These are phyloP conservation scores for Hyaloscypha bicolor DNA, from an alignment of 495 filamentous ascomycete species.

Conservation along the genomic window DNA sequence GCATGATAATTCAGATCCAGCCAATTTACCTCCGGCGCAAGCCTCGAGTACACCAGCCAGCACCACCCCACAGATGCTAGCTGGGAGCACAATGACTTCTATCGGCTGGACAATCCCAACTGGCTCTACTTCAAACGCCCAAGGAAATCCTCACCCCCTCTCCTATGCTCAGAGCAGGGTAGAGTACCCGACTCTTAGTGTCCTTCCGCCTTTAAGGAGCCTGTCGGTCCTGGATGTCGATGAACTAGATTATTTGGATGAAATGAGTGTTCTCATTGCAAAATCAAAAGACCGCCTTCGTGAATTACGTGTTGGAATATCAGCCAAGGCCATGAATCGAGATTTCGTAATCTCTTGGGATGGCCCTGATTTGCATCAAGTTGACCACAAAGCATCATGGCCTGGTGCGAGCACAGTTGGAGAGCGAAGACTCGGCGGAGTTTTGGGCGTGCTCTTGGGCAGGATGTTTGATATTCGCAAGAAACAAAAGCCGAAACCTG, in stretches of 20 bases:
- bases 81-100: conserved; percentile 44
- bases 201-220: conserved; percentile 78
- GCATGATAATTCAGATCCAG: conserved; percentile 69
- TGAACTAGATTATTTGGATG: conserved; percentile 83
- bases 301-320: conserved; percentile 82
- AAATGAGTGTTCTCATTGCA: conserved; percentile 81
- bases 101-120: conserved; percentile 44
- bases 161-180: conserved; percentile 52
- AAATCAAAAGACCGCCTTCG: conserved; percentile 66
- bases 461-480: conserved; percentile 64
- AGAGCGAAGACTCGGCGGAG: conserved; percentile 61
- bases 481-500: conserved; percentile 28
- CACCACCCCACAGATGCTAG: conserved; percentile 35
- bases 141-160: conserved; percentile 23
- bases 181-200: conserved; percentile 85
- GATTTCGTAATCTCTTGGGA: conserved; percentile 68
- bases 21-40: conserved; percentile 27
- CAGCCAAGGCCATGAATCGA: conserved; percentile 54
- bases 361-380: conserved; percentile 55
- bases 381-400: conserved; percentile 56
- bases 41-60: conserved; percentile 26
- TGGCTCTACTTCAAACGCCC: conserved; percentile 26
- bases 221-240: conserved; percentile 88
- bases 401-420: conserved; percentile 49
- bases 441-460: conserved; percentile 71